A percentile compares a stretch with the other conserved stretches of the same genome.
These are phyloP conservation scores for Pichia kluyveri DNA, from an alignment of 805 yeast species.

Conservation along the genomic window DNA sequence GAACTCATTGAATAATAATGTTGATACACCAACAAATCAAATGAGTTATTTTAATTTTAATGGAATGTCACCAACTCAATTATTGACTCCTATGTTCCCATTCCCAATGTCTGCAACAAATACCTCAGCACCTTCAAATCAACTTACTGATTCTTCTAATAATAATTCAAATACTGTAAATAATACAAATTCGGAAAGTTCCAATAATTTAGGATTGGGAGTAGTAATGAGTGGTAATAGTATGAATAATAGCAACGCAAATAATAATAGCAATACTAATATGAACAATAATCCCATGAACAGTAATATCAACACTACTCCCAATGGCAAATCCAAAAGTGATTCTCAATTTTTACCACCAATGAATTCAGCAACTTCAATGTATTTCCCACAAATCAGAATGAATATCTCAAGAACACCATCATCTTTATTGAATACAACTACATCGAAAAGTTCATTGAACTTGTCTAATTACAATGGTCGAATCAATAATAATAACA, in stretches of 20 bases:
- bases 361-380: constrained; percentile 12
- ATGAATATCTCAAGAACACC: neutral
- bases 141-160: neutral
- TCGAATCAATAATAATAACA: neutral
- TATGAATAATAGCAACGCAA: too few species aligned
- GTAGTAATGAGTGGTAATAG: neutral
- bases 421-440: neutral
- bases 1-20: neutral
- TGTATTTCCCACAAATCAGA: constrained; percentile 6
- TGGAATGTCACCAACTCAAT: constrained; percentile 26
- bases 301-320: too few species aligned
- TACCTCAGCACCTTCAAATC: neutral
- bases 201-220: neutral
- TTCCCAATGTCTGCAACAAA: constrained; percentile 5
- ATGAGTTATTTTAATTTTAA: constrained; percentile 23
- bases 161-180: constrained; percentile 1
- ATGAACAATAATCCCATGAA: too few species aligned
- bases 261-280: too few species aligned
- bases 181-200: too few species aligned
- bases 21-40: constrained; percentile 8
- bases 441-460: neutral
- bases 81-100: constrained; percentile 2
- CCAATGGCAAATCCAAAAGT: too few species aligned
- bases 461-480: neutral
- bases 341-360: constrained; percentile 11